Evolutionary conservation across 148 eudicot species (phyloP).

Genomic region (Nepenthes mirabilis): DNA sequence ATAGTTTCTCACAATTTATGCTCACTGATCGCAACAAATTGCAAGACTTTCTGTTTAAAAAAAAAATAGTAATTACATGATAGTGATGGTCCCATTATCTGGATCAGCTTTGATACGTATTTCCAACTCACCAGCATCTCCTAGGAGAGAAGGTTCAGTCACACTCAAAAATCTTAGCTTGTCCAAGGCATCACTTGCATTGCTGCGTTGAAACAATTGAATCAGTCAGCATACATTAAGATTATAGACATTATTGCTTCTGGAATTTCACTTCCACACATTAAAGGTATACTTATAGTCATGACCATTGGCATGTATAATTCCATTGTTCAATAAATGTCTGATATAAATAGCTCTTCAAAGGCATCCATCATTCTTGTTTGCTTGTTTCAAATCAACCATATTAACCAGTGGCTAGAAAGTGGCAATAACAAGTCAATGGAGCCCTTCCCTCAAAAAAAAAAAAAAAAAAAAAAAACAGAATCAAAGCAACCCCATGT

Average conservation of each 20-base stretch:
- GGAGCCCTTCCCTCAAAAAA: too few species aligned
- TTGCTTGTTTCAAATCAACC: too few species aligned
- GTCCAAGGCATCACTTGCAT: conserved; percentile 98
- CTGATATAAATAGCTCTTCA: too few species aligned
- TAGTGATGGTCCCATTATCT: conserved; percentile 86
- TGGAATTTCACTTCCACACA: background rate
- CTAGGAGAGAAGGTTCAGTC: conserved; percentile 81
- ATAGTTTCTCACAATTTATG: background rate
- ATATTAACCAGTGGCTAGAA: too few species aligned
- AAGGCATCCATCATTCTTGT: too few species aligned
- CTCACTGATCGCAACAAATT: background rate
- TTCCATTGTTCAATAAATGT: too few species aligned
- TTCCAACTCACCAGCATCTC: conserved; percentile 84
- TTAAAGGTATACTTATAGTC: too few species aligned
- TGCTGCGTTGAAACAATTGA: conserved; percentile 31
- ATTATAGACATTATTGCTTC: background rate
- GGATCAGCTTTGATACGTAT: conserved; percentile 90
- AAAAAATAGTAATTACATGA: conserved; percentile 35
- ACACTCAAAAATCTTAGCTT: conserved; percentile 92
- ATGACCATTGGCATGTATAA: too few species aligned
- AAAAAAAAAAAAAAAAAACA: background rate
- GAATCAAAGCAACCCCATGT: background rate
- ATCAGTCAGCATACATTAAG: background rate
- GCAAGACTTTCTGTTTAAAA: background rate
- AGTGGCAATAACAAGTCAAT: too few species aligned